Percentiles rank a stretch among this genome's conserved stretches.
phyloP scores from a whole-genome alignment of 2,329 filamentous ascomycete genomes.

The Penicillium hesseltinei region DNA sequence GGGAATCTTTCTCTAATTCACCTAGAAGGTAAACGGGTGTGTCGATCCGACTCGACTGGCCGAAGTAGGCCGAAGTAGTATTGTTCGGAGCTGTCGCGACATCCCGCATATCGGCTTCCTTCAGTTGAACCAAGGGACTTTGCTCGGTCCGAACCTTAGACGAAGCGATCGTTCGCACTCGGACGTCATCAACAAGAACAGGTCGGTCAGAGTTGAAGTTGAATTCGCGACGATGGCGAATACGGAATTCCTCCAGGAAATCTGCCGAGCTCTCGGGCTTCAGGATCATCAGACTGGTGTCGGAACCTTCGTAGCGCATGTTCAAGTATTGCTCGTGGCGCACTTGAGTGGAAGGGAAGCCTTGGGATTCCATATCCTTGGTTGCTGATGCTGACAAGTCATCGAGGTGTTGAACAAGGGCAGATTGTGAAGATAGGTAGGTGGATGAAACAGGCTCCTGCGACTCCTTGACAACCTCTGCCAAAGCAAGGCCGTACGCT shows the following conservation, averaged over 20 bases:
- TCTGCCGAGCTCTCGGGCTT: conserved; percentile 74
- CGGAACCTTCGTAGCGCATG: conserved; percentile 52
- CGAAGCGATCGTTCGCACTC: conserved; percentile 78
- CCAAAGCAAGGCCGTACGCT: conserved; percentile 88
- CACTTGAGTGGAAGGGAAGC: conserved; percentile 44
- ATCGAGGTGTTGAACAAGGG: conserved; percentile 68
- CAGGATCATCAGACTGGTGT: conserved; percentile 51
- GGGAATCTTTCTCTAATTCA: conserved; percentile 33
- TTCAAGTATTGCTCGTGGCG: conserved; percentile 47
- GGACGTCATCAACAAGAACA: conserved; percentile 85
- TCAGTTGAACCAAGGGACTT: conserved; percentile 68
- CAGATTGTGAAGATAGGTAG: conserved; percentile 45
- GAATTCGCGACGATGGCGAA: conserved; percentile 87
- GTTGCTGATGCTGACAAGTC: conserved; percentile 65
- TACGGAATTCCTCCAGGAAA: conserved; percentile 78
- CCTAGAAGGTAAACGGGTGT: conserved; percentile 40
- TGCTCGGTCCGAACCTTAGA: conserved; percentile 60
- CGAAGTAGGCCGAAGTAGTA: conserved; percentile 37
- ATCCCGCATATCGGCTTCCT: conserved; percentile 48
- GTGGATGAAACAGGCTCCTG: conserved; percentile 60
- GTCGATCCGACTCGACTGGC: conserved; percentile 28
- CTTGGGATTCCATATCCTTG: conserved; percentile 43
- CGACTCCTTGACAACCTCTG: conserved; percentile 87
- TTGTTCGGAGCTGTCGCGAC: conserved; percentile 59
- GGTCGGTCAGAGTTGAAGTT: conserved; percentile 83